Evolutionary conservation across 75 land plant genomes (phyloP).

Genomic region (Cryptomeria japonica): DNA sequence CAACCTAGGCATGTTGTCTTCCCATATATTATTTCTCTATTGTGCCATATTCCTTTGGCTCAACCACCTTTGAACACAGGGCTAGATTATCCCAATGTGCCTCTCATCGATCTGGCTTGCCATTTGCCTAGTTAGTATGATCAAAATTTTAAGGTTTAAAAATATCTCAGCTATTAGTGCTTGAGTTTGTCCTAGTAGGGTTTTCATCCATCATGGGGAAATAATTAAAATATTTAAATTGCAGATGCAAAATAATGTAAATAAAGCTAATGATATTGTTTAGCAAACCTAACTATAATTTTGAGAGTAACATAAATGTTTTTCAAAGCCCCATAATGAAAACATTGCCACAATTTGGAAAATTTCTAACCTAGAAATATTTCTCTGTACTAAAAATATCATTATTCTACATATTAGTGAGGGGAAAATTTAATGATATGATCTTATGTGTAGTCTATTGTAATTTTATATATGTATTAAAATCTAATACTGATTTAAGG

Average conservation of each 20-base stretch:
- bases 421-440: too few species aligned
- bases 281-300: too few species aligned
- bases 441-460: too few species aligned
- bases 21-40: slow-evolving; percentile 65
- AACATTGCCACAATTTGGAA: not conserved
- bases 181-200: not conserved
- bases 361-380: not conserved
- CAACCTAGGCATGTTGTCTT: slow-evolving; percentile 42
- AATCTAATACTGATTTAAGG: too few species aligned
- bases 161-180: not conserved
- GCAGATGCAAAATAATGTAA: too few species aligned
- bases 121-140: slow-evolving; percentile 60
- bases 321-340: too few species aligned
- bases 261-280: too few species aligned
- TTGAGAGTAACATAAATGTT: too few species aligned
- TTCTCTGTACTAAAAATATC: not conserved
- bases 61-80: slow-evolving; percentile 17
- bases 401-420: not conserved
- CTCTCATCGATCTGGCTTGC: slow-evolving; percentile 37
- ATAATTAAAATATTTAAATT: too few species aligned
- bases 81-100: slow-evolving; percentile 19
- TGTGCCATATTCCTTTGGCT: slow-evolving; percentile 57
- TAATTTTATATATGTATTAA: too few species aligned
- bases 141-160: not conserved
- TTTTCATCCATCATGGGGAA: not conserved